These are phyloP conservation scores for Orbilia javanica DNA, from an alignment of 2,329 filamentous ascomycete genomes.

Conservation along the genomic window DNA sequence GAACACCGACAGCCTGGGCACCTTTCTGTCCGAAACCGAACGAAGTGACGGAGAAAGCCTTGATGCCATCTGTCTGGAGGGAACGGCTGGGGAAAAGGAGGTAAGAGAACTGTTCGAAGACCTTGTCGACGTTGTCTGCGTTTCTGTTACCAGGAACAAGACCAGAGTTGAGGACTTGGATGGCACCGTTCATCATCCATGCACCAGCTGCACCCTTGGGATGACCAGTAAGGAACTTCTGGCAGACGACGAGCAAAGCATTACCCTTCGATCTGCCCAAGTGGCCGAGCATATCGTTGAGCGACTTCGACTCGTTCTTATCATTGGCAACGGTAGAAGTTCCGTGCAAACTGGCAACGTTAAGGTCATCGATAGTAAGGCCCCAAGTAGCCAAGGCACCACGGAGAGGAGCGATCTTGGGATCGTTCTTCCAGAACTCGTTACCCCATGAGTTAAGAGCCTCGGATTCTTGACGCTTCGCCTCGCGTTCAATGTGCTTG, in stretches of 20 bases:
- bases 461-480: slow-evolving; percentile 90
- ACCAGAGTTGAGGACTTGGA: slow-evolving; percentile 94
- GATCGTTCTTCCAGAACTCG: slow-evolving; percentile 98
- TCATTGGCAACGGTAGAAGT: slow-evolving; percentile 99
- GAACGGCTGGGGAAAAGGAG: slow-evolving; percentile 95
- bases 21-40: slow-evolving; percentile 99
- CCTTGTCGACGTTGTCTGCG: slow-evolving; percentile 94
- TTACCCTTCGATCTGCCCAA: slow-evolving; percentile 97
- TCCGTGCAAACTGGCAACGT: slow-evolving; percentile 97
- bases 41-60: slow-evolving; percentile 98
- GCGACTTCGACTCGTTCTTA: slow-evolving; percentile 98
- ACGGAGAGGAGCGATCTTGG: slow-evolving; percentile 92
- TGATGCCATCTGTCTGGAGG: slow-evolving; percentile 97
- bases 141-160: slow-evolving; percentile 97
- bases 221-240: slow-evolving; percentile 98
- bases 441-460: slow-evolving; percentile 93
- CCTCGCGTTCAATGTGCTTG: slow-evolving; percentile 87
- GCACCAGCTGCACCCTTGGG: slow-evolving; percentile 99
- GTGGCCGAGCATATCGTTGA: slow-evolving; percentile 95
- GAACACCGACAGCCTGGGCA: slow-evolving; percentile 94
- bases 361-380: slow-evolving; percentile 94
- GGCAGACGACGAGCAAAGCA: slow-evolving; percentile 95
- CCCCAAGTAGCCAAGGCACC: slow-evolving; percentile 98
- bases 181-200: slow-evolving; percentile 99
- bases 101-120: slow-evolving; percentile 98